Percentiles rank a stretch among this genome's conserved stretches.
phyloP scores from a whole-genome alignment of 2,329 filamentous ascomycete species.

The Metarhizium robertsii region DNA sequence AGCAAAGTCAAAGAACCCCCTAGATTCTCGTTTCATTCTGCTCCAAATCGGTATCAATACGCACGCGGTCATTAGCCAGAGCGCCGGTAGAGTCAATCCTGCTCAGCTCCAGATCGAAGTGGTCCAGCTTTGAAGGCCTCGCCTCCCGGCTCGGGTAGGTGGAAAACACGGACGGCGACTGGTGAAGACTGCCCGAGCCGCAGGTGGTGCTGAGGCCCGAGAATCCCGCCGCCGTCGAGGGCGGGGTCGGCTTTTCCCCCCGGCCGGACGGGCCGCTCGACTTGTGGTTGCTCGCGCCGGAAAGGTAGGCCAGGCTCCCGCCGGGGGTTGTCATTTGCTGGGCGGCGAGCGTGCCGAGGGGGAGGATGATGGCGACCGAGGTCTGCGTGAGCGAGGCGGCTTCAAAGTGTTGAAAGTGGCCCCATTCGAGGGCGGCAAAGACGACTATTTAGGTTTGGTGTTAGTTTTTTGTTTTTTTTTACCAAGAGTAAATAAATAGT shows the following conservation, averaged over 20 bases:
- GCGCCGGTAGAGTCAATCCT: conserved; percentile 16
- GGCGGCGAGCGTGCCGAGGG: conserved; percentile 42
- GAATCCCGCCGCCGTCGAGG: background rate
- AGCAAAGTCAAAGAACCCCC: conserved; percentile 8
- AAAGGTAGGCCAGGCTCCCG: conserved; percentile 11
- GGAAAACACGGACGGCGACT: conserved; percentile 16
- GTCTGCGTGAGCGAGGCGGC: conserved; percentile 39
- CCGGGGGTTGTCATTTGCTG: conserved; percentile 29
- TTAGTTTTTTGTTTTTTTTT: background rate
- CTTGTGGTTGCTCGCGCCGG: background rate
- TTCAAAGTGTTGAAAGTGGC: conserved; percentile 34
- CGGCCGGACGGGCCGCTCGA: background rate
- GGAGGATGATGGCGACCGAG: conserved; percentile 40
- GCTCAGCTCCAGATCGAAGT: conserved; percentile 23
- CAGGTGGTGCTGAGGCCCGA: conserved; percentile 3
- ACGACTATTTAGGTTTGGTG: conserved; percentile 26
- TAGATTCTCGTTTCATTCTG: conserved; percentile 23
- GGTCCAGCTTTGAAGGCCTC: conserved; percentile 10
- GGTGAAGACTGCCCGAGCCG: conserved; percentile 9
- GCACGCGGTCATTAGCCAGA: conserved; percentile 2
- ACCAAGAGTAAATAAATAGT: background rate
- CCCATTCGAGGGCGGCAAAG: conserved; percentile 40
- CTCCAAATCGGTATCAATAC: conserved; percentile 17
- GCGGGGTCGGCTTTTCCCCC: conserved; percentile 9
- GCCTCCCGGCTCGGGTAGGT: conserved; percentile 8